A percentile compares a stretch with the other conserved stretches of the same genome.
phyloP scores from a whole-genome alignment of 768 basidiomycete species.

The Trametes villosa region DNA sequence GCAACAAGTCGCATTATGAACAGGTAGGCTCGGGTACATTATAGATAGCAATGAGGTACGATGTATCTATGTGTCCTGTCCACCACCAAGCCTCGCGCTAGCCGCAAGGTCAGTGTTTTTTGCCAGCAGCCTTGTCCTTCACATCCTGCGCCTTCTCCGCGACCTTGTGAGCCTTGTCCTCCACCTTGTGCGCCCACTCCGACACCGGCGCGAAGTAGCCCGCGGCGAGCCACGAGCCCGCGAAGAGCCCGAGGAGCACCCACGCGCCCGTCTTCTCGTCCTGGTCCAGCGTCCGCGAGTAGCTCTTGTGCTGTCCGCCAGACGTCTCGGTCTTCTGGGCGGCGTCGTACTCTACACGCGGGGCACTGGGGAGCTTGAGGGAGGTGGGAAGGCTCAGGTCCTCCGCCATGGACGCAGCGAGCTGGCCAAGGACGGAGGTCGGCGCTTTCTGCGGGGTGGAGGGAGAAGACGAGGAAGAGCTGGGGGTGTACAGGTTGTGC shows the following conservation, averaged over 20 bases:
- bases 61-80: slow-evolving; percentile 17
- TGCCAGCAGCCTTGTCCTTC: slow-evolving; percentile 11
- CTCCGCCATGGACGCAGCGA: slow-evolving; percentile 43
- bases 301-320: slow-evolving; percentile 22
- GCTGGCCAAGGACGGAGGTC: slow-evolving; percentile 22
- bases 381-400: slow-evolving; percentile 42
- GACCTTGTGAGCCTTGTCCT: slow-evolving; percentile 13
- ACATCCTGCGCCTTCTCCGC: slow-evolving; percentile 15
- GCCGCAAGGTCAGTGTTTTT: slow-evolving; percentile 10
- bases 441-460: slow-evolving; percentile 5
- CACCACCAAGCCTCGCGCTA: neutral
- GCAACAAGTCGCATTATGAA: slow-evolving; percentile 5
- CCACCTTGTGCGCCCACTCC: slow-evolving; percentile 25
- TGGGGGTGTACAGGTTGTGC: slow-evolving; percentile 41
- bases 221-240: slow-evolving; percentile 52
- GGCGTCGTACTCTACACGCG: slow-evolving; percentile 25
- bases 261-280: slow-evolving; percentile 56
- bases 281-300: slow-evolving; percentile 41
- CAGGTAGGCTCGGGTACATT: slow-evolving; percentile 12
- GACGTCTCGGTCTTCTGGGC: slow-evolving; percentile 30
- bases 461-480: slow-evolving; percentile 22
- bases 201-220: slow-evolving; percentile 33
- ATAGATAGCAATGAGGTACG: slow-evolving; percentile 17
- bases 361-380: slow-evolving; percentile 25
- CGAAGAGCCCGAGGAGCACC: slow-evolving; percentile 51